Evolutionary conservation across 805 yeast species (phyloP).

Genomic region (Hanseniaspora occidentalis): DNA sequence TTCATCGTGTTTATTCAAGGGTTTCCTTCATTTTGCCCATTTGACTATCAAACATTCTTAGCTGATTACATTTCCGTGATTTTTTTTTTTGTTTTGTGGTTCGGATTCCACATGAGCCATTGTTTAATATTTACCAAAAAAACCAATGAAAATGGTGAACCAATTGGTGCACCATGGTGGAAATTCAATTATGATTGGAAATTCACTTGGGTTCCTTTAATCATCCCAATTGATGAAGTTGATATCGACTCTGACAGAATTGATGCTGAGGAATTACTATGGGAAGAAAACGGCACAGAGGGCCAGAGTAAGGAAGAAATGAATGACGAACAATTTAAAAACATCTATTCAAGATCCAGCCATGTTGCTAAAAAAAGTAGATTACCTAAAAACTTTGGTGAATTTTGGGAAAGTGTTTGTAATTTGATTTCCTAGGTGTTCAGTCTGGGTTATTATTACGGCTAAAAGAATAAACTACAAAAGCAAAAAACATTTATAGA

Average conservation of each 20-base stretch:
- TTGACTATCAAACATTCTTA: conserved; percentile 44
- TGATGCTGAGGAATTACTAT: conserved; percentile 20
- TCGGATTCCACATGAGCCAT: conserved; percentile 38
- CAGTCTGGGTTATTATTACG: no score
- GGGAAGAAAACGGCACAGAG: conserved; percentile 19
- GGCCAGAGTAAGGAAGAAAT: no score
- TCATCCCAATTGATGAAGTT: conserved; percentile 3
- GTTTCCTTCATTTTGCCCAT: conserved; percentile 44
- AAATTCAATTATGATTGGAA: background rate
- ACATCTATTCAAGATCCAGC: no score
- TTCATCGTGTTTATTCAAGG: conserved; percentile 59
- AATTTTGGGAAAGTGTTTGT: no score
- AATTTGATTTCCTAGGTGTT: no score
- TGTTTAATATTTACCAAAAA: conserved; percentile 33
- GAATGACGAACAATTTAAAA: no score
- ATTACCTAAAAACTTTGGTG: no score
- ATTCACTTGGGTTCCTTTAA: background rate
- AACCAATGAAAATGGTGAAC: conserved; percentile 7
- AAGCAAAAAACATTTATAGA: no score
- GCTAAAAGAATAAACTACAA: no score
- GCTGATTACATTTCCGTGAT: conserved; percentile 53
- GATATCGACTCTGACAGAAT: conserved; percentile 7
- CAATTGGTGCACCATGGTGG: background rate
- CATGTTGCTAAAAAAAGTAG: no score
- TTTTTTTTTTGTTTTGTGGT: conserved; percentile 37